These are phyloP conservation scores for Starmerella stellata DNA, from an alignment of 805 yeast genomes.

Conservation along the genomic window DNA sequence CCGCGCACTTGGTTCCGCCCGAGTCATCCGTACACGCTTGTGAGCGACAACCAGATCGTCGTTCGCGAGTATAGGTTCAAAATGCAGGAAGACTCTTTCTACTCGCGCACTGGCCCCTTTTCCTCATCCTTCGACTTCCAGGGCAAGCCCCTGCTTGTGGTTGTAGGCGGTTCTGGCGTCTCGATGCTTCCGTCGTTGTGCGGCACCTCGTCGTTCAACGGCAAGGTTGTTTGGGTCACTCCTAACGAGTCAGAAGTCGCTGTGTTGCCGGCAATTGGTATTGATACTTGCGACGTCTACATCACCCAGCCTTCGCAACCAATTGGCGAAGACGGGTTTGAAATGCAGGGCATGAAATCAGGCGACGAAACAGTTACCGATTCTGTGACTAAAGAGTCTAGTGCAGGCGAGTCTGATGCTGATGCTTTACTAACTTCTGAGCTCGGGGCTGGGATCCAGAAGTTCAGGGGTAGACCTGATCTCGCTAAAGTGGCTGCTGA, in stretches of 20 bases:
- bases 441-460: not conserved
- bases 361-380: conserved; percentile 6
- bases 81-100: conserved; percentile 18
- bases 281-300: conserved; percentile 12
- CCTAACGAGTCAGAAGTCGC: conserved; percentile 2
- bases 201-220: not conserved
- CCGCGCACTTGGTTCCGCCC: conserved; percentile 27
- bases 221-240: conserved; percentile 11
- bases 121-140: conserved; percentile 15
- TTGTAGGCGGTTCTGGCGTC: conserved; percentile 18
- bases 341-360: conserved; percentile 6
- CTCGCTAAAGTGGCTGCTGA: not conserved
- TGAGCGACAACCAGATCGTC: conserved; percentile 29
- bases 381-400: not conserved
- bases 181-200: conserved; percentile 12
- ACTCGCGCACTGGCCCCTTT: conserved; percentile 27
- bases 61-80: conserved; percentile 25
- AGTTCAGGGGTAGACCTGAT: conserved; percentile 12
- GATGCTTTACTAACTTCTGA: not conserved
- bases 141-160: conserved; percentile 8
- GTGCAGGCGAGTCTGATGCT: conserved; percentile 4
- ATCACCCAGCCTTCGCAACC: conserved; percentile 9
- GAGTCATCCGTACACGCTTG: conserved; percentile 30
- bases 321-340: conserved; percentile 5
- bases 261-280: conserved; percentile 5